A percentile compares a stretch with the other conserved stretches of the same genome.
phyloP scores from a whole-genome alignment of 1,139 yeast species.

The Hyphopichia burtonii region DNA sequence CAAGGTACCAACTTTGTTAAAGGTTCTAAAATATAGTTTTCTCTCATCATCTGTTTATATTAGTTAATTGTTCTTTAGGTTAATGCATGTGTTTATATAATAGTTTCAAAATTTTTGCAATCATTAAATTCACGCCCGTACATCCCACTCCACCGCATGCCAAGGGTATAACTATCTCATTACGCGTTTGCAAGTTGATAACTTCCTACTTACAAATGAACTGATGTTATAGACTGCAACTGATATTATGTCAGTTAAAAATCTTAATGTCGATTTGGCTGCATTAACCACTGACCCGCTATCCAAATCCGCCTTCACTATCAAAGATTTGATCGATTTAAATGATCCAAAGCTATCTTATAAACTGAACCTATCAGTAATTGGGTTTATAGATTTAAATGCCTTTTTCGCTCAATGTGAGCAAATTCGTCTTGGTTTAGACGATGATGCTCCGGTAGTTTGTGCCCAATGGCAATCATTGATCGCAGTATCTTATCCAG shows the following conservation, averaged over 20 bases:
- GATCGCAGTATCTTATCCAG: constrained; percentile 90
- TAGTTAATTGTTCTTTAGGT: not conserved
- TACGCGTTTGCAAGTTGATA: too few relatives aligned
- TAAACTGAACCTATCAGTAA: constrained; percentile 70
- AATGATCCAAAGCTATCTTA: constrained; percentile 46
- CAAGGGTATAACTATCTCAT: too few relatives aligned
- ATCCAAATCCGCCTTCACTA: constrained; percentile 32
- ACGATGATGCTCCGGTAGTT: constrained; percentile 77
- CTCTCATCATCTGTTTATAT: not conserved
- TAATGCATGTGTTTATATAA: not conserved
- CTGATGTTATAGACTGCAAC: too few relatives aligned
- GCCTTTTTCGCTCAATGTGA: constrained; percentile 97
- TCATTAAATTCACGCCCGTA: too few relatives aligned
- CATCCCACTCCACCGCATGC: too few relatives aligned
- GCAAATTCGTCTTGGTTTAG: constrained; percentile 66
- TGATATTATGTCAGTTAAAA: constrained; percentile 4
- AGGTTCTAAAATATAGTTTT: constrained; percentile 39
- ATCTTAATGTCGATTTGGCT: not conserved
- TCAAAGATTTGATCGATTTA: constrained; percentile 48
- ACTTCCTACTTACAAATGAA: too few relatives aligned
- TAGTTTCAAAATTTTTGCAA: too few relatives aligned
- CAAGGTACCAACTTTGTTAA: constrained; percentile 63
- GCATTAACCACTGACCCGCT: not conserved
- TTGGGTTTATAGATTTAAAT: constrained; percentile 86
- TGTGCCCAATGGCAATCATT: constrained; percentile 91